Evolutionary conservation across 257 asterid species (phyloP), one percentile per base, ranked within the genome.

Genomic region (Leonotis leonurus): DNA sequence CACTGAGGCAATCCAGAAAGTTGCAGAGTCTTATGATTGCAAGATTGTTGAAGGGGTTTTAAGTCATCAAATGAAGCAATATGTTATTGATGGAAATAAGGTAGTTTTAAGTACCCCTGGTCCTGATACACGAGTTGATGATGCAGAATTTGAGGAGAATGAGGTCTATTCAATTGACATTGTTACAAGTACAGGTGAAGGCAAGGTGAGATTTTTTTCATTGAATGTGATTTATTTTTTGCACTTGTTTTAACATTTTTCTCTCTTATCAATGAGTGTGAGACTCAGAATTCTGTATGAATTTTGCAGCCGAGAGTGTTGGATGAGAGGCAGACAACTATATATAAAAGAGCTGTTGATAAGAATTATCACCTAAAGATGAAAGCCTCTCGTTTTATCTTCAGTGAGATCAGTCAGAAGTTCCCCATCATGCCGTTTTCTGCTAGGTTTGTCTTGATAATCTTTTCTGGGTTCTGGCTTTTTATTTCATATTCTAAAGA

Each of bases 161-260:
- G 99, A 92, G 74, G 96, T 92, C 30, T 92, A 92, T 65, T 70
- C 95, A 11, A 70, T 88, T 56, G 96, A 88, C 81, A 88, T 88
- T 26, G 98, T 91, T 41, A 81, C 97, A 27, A 86, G 95, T 84
- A 86, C 96, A 6, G 98, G 98, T 29, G 98, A 91, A 70, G 98
- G 97, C 71, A 91, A 88, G 93, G 95, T 88, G 73, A 51, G 72
- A 16, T 9, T 13, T 55, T 6, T 24, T 26, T 33, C 9, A 33
- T 8, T 9, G 6, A 17, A 13, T 46, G 39, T 10, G 1, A 5
- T 49, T 4, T 11, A 2, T 14, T 39, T 9, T 8, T 7, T 6
- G 1, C 26, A 11, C 24, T 5, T 8, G 2, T 25, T 57, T 37
- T n/a, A 10, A 12, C 44, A 29, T 1, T 22, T 64, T 8, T 6